Evolutionary conservation across 1,139 yeast species (phyloP).

Genomic region (Taiozyma onychis): DNA sequence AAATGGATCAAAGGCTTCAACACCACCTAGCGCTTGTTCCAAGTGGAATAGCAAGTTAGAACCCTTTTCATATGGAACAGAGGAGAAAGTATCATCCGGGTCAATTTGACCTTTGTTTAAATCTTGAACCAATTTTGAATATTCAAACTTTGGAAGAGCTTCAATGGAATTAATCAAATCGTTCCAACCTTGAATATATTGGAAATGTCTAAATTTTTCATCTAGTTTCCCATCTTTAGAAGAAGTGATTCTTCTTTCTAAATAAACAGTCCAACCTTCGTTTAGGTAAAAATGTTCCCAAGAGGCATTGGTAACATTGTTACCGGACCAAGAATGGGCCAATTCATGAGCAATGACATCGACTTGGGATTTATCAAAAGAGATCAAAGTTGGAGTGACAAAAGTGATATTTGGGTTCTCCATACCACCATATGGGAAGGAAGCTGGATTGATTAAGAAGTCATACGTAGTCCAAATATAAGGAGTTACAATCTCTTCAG

Average conservation of each 20-base stretch:
- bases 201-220: conserved; percentile 78
- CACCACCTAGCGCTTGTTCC: conserved; percentile 62
- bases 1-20: conserved; percentile 63
- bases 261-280: conserved; percentile 94
- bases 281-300: conserved; percentile 96
- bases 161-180: conserved; percentile 64
- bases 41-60: conserved; percentile 70
- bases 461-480: conserved; percentile 88
- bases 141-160: conserved; percentile 46
- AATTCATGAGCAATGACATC: conserved; percentile 89
- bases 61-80: conserved; percentile 91
- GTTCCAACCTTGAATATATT: conserved; percentile 85
- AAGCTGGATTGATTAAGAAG: conserved; percentile 71
- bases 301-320: conserved; percentile 80
- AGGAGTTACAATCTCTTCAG: conserved; percentile 70
- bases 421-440: conserved; percentile 96
- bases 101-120: conserved; percentile 54
- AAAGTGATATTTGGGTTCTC: conserved; percentile 90
- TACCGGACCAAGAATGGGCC: conserved; percentile 92
- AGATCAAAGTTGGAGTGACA: conserved; percentile 84
- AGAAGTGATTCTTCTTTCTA: conserved; percentile 71
- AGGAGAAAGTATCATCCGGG: conserved; percentile 86
- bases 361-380: conserved; percentile 82
- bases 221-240: conserved; percentile 49
- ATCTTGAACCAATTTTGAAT: conserved; percentile 64